Base-by-base conservation (phyloP, 805 yeast species). In the Candida caryicola region DNA sequence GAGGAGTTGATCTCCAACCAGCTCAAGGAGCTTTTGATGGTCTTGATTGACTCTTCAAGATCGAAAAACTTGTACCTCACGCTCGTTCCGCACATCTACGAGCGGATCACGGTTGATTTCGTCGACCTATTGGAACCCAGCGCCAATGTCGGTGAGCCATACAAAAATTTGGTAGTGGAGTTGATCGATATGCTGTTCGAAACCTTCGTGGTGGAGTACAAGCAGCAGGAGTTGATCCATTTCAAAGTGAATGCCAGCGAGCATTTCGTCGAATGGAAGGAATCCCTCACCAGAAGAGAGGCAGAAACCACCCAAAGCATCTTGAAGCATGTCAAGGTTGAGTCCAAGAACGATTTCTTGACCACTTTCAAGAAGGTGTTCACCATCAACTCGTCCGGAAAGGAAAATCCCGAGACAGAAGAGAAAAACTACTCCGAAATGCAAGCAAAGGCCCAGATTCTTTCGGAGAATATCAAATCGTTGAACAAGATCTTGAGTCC, bases 371-470 rank as follows among this genome's bases (percentile, higher is more conserved):
- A 46, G 13, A 57, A 57, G 37, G 59, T 55, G 4, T 56, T 57
- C 34, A 49, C 52, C 17, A 50, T 50, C 14, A 45, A 43, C 25
- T 23, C 41, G 4, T 23, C 36, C 7, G 37, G 32, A 2, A 29
- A 23, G 16, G 31, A 16, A 5, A n/a, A 23, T 7, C 23, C 15
- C 9, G 39, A 29, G 12, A 39, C 33, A n/a, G 35, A 34, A 7
- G 45, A 38, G n/a, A 29, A 35, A 28, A 68, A 73, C 17, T 62
- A 74, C 29, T 77, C 84, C 2, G 89, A 84, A 49, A 71, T 86
- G 44, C 90, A 88, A 35, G 95, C 95, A 1, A 81, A 82, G 47
- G 75, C 89, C 18, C 87, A 85, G 44, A 79, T 90, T 21, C 70
- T 91, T 52, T 79, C 80, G 18, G 81, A 78, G 27, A 86, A 86